phyloP scores from a whole-genome alignment of 345 rosid species.

The Pistacia integerrima region DNA sequence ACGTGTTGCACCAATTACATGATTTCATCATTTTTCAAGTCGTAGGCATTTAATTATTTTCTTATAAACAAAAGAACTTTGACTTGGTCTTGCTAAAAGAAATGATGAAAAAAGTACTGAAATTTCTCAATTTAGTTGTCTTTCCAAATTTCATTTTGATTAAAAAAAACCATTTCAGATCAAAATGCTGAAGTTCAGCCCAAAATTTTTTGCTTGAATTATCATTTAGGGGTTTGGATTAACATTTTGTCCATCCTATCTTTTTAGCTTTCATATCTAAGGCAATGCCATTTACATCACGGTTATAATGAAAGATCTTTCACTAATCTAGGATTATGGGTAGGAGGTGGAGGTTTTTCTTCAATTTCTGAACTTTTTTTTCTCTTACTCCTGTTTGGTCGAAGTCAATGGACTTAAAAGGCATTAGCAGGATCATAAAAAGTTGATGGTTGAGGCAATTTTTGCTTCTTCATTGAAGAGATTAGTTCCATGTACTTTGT shows the following conservation, averaged over 20 bases:
- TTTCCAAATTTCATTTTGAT: background rate
- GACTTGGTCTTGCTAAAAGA: background rate
- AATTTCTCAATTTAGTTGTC: background rate
- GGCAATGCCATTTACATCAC: background rate
- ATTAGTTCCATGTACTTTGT: background rate
- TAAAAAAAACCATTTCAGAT: background rate
- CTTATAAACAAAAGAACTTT: background rate
- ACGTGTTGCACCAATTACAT: background rate
- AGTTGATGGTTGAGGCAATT: background rate
- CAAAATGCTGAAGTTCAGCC: background rate
- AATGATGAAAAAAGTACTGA: background rate
- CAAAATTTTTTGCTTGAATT: background rate
- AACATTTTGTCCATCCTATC: background rate
- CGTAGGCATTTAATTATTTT: too few species aligned
- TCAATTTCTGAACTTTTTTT: background rate
- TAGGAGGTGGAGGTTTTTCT: background rate
- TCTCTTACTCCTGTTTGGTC: background rate
- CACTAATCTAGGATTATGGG: background rate
- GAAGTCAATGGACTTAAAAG: background rate
- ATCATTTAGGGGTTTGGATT: background rate
- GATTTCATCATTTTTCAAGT: background rate
- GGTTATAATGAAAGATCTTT: background rate
- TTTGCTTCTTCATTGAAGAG: slow-evolving; percentile 3
- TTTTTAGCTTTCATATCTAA: background rate
- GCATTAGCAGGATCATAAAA: slow-evolving; percentile 4